Percentiles rank a stretch among this genome's conserved stretches.
Evolutionary conservation across 257 asterid genomes (phyloP).

Genomic region (Gardenia jasminoides): DNA sequence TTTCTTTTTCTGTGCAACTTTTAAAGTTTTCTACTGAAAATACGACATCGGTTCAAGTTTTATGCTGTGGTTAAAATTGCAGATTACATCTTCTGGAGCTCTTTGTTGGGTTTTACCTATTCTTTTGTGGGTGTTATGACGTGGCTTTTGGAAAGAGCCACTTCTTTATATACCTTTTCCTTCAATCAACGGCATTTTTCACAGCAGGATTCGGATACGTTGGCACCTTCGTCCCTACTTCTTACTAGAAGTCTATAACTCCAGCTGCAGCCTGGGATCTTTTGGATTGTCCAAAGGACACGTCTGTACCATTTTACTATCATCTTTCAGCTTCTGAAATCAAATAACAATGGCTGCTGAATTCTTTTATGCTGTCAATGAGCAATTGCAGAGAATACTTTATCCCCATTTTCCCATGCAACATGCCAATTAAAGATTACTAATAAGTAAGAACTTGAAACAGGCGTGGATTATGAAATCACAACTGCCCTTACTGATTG

Average conservation of each 20-base stretch:
- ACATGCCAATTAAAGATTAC: not conserved
- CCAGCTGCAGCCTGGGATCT: slow-evolving; percentile 7
- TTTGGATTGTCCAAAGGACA: slow-evolving; percentile 2
- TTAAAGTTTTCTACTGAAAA: no score
- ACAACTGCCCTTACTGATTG: not conserved
- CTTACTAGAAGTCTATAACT: slow-evolving; percentile 10
- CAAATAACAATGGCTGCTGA: not conserved
- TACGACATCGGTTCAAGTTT: not conserved
- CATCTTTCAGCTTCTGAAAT: not conserved
- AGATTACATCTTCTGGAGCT: slow-evolving; percentile 35
- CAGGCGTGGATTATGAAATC: not conserved
- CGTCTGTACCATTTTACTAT: not conserved
- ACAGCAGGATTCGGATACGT: slow-evolving; percentile 35
- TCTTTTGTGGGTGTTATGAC: slow-evolving; percentile 37
- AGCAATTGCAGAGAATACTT: not conserved
- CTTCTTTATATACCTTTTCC: slow-evolving; percentile 34
- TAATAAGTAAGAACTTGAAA: not conserved
- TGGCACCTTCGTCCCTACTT: slow-evolving; percentile 31
- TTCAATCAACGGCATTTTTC: slow-evolving; percentile 36
- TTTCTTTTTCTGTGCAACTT: no score
- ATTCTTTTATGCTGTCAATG: not conserved
- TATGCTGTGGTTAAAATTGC: not conserved
- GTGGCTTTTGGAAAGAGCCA: slow-evolving; percentile 25
- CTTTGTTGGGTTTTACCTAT: slow-evolving; percentile 25
- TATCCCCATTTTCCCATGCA: not conserved